Evolutionary conservation across 345 rosid genomes (phyloP), one percentile per base, ranked within the genome.

Genomic region (Gossypium australe): DNA sequence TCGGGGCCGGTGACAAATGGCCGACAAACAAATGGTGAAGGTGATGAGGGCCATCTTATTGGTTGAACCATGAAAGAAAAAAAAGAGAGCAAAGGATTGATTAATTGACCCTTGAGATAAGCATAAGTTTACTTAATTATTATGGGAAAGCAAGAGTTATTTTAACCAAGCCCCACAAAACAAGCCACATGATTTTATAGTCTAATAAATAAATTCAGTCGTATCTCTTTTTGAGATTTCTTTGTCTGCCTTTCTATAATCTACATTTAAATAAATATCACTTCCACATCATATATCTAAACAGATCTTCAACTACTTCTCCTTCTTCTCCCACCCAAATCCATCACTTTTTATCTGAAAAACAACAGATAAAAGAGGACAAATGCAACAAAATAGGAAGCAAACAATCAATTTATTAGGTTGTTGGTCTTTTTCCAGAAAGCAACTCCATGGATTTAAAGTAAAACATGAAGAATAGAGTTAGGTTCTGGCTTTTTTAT

Each of bases 21-120:
- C 86, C 86, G 86, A 80, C 86, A 80, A 67, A 45, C 75, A 71
- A 84, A 84, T 76, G 77, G 75, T 48, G 79, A 69, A 76, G 80
- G 71, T 75, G 79, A 70, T 59, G 77, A 75, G 77, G 75, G 34
- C 74, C 34, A 29, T 29, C 34, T 77, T 71, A 74, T 74, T 73
- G 71, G 71, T 67, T 73, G 70, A 77, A 71, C 75, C 80, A 77
- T 74, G 73, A 58, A 53, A 38, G 69, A 29, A 29, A 29, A 3
- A 4, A 29, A 29, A 29, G 2, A 2, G 3, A 29, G 34, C 34
- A 29, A 29, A 29, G 34, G 34, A 4, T 29, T 29, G 34, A 64
- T 53, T 53, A 53, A 64, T n/a, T 64, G 73, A 56, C 66, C 72
- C 75, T 71, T 66, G 75, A 65, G 77, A 82, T 79, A 58, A 74